These are phyloP conservation scores for Kwoniella shandongensis DNA, from an alignment of 768 basidiomycete genomes.

Conservation along the genomic window DNA sequence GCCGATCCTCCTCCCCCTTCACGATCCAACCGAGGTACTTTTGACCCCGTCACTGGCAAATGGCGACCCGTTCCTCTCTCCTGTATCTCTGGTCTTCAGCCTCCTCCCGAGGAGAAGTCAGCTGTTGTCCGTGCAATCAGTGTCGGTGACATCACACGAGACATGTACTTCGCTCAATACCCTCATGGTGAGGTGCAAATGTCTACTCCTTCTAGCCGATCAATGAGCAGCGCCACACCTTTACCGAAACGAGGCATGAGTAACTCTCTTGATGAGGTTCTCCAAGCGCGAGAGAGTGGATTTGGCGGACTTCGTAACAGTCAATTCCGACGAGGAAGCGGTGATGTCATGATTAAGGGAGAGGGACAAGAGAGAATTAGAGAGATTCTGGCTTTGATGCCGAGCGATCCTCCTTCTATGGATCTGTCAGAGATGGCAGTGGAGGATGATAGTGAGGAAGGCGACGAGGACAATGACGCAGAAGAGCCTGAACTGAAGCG, in stretches of 20 bases:
- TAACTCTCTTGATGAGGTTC: conserved; percentile 28
- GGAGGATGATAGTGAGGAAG: conserved; percentile 15
- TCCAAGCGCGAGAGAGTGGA: conserved; percentile 21
- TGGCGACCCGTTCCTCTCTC: conserved; percentile 28
- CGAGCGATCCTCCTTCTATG: conserved; percentile 27
- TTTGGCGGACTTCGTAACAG: conserved; percentile 9
- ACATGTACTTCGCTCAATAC: conserved; percentile 26
- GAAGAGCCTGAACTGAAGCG: conserved; percentile 5
- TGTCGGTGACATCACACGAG: conserved; percentile 27
- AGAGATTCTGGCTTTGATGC: conserved; percentile 25
- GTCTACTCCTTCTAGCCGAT: conserved; percentile 4
- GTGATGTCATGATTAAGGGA: conserved; percentile 5
- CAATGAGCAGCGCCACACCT: conserved; percentile 6
- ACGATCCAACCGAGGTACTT: conserved; percentile 26
- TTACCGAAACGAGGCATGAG: conserved; percentile 10
- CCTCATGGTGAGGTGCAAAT: conserved; percentile 13
- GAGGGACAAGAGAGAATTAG: conserved; percentile 19
- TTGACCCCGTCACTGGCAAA: conserved; percentile 38
- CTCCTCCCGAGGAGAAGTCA: conserved; percentile 23
- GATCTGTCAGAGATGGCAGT: conserved; percentile 17
- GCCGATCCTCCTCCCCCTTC: conserved; percentile 20
- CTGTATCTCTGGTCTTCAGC: conserved; percentile 25
- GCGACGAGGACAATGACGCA: not conserved
- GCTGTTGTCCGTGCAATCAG: conserved; percentile 20
- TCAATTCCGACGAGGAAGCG: conserved; percentile 3